Conservation (phyloP, 768 basidiomycete genomes). For the Calocera cornea region DNA sequence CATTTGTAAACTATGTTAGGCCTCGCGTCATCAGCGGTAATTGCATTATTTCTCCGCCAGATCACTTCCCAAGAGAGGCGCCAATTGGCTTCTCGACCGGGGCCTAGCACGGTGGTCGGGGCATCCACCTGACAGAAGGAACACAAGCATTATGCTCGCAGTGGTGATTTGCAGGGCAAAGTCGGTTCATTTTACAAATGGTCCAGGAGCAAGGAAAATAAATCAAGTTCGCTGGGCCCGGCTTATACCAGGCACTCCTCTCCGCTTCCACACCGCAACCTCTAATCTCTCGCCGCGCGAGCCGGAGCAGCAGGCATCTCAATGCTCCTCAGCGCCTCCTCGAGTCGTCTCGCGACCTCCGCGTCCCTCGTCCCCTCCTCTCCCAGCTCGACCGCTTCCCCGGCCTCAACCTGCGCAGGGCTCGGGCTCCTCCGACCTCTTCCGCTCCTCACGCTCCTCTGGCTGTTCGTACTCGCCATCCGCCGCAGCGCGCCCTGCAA, state of each 20-base stretch:
- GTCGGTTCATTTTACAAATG: too few relatives aligned
- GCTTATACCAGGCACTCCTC: background rate
- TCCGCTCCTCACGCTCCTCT: constrained; percentile 25
- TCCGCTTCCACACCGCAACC: background rate
- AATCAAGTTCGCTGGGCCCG: too few relatives aligned
- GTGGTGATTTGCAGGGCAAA: too few relatives aligned
- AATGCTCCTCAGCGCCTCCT: constrained; percentile 39
- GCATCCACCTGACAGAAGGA: too few relatives aligned
- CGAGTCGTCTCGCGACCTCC: constrained; percentile 39
- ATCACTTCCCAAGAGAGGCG: too few relatives aligned
- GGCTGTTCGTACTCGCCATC: constrained; percentile 28
- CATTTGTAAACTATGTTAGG: background rate
- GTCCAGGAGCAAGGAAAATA: too few relatives aligned
- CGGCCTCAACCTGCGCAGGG: constrained; percentile 19
- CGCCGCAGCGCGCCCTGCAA: constrained; percentile 40
- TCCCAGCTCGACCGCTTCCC: constrained; percentile 11
- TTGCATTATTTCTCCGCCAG: too few relatives aligned
- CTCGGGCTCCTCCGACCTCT: constrained; percentile 11
- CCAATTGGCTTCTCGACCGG: too few relatives aligned
- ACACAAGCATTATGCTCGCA: too few relatives aligned
- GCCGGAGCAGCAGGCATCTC: constrained; percentile 17
- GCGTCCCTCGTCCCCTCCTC: constrained; percentile 42
- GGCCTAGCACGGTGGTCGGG: too few relatives aligned
- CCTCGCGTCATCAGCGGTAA: background rate
- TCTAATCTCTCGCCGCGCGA: background rate